phyloP scores from a whole-genome alignment of 768 basidiomycete genomes.

The Tulasnella sp. region DNA sequence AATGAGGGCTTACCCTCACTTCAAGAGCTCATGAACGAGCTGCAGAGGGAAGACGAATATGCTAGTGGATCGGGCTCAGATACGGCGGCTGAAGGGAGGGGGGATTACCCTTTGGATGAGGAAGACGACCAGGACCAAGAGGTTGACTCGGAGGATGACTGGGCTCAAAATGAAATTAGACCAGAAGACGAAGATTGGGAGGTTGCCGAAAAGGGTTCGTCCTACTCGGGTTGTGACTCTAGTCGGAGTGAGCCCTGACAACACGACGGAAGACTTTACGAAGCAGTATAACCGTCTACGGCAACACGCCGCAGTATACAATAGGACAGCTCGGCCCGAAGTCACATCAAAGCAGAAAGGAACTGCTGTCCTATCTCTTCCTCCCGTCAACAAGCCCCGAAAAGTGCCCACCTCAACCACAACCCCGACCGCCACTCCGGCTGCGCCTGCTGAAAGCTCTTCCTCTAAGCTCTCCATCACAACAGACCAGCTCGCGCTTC shows the following conservation, averaged over 20 bases:
- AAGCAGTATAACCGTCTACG: constrained; percentile 96
- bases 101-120: not conserved
- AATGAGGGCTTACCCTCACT: not conserved
- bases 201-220: constrained; percentile 74
- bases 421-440: constrained; percentile 37
- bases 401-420: constrained; percentile 41
- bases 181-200: constrained; percentile 92
- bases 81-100: not conserved
- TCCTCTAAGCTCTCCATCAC: constrained; percentile 35
- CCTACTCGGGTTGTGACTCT: not conserved
- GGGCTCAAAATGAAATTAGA: constrained; percentile 39
- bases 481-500: constrained; percentile 73
- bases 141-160: constrained; percentile 10
- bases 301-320: constrained; percentile 85
- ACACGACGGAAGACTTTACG: constrained; percentile 78
- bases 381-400: constrained; percentile 71
- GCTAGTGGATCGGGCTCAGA: not conserved
- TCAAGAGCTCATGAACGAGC: constrained; percentile 3
- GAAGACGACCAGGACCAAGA: not conserved
- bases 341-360: constrained; percentile 48
- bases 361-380: constrained; percentile 63
- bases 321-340: constrained; percentile 56
- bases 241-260: not conserved
- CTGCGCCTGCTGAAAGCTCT: not conserved
- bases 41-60: not conserved